phyloP scores from a whole-genome alignment of 1,139 yeast genomes.

The Blastobotrys malaysiensis region DNA sequence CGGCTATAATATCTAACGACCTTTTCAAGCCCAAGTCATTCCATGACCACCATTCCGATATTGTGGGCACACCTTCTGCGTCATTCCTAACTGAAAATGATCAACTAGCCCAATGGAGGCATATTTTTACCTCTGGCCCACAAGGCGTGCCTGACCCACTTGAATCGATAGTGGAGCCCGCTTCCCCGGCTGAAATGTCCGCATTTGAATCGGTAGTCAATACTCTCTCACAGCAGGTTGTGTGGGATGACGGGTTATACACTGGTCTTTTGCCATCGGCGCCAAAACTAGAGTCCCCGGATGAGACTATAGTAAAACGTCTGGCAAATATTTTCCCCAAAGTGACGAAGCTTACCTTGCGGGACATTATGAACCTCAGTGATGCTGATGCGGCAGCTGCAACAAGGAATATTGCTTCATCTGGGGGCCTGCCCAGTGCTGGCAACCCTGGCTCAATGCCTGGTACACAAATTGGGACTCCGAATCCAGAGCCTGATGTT shows the following conservation, averaged over 20 bases:
- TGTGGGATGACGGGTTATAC: constrained; percentile 38
- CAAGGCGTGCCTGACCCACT: constrained; percentile 8
- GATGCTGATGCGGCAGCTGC: constrained; percentile 2
- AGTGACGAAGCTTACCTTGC: constrained; percentile 15
- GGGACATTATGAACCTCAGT: constrained; percentile 18
- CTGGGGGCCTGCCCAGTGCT: neutral
- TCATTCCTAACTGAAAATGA: constrained; percentile 2
- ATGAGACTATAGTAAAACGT: constrained; percentile 15
- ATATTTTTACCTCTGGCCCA: constrained; percentile 11
- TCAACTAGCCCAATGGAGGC: constrained; percentile 16
- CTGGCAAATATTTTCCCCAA: constrained; percentile 18
- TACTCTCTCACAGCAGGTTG: constrained; percentile 38
- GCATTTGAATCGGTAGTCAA: constrained; percentile 7
- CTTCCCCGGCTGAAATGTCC: constrained; percentile 8
- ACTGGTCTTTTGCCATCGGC: constrained; percentile 11
- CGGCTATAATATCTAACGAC: neutral
- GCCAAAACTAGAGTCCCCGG: constrained; percentile 13
- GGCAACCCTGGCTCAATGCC: neutral
- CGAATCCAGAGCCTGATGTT: constrained; percentile 1
- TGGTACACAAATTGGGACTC: constrained; percentile 3
- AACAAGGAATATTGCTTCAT: neutral
- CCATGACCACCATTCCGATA: neutral
- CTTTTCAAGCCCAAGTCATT: neutral
- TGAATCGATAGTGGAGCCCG: constrained; percentile 8
- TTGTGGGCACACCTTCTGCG: constrained; percentile 25